phyloP scores from a whole-genome alignment of 306 rosid species.

The Cucurbita ficifolia region DNA sequence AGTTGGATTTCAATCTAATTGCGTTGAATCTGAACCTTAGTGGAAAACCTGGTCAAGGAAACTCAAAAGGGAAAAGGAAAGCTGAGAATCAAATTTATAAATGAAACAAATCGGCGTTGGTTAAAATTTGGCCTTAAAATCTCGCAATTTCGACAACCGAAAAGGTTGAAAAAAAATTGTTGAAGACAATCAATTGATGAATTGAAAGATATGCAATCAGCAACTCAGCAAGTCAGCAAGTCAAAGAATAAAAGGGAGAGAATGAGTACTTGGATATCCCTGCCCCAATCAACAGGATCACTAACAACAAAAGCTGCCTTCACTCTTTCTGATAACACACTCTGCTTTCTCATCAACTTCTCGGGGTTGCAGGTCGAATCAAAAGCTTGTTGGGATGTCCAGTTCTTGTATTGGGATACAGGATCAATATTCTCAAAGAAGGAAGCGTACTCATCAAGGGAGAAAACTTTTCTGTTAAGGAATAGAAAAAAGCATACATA shows the following conservation, averaged over 20 bases:
- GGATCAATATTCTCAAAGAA: slow-evolving; percentile 81
- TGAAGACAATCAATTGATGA: neutral
- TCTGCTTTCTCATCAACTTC: slow-evolving; percentile 14
- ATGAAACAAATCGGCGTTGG: neutral
- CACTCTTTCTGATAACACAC: slow-evolving; percentile 49
- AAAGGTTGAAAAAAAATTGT: neutral
- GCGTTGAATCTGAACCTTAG: neutral
- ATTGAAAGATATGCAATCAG: neutral
- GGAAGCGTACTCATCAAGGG: slow-evolving; percentile 65
- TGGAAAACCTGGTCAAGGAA: neutral
- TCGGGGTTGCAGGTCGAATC: slow-evolving; percentile 13
- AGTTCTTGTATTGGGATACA: slow-evolving; percentile 53
- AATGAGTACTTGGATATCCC: slow-evolving; percentile 64
- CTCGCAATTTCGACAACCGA: neutral
- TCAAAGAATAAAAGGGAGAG: neutral
- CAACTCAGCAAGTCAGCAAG: neutral
- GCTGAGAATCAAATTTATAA: neutral
- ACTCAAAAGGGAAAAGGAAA: neutral
- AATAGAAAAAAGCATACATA: neutral
- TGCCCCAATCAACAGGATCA: slow-evolving; percentile 93
- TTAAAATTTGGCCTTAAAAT: neutral
- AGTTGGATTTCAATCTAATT: neutral
- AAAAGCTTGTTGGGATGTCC: slow-evolving; percentile 29
- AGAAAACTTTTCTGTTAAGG: slow-evolving; percentile 53
- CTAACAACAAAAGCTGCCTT: slow-evolving; percentile 72